Evolutionary conservation across 208 protist species (phyloP), one percentile per base, ranked within the genome.

Genomic region (Crithidia mellificae): DNA sequence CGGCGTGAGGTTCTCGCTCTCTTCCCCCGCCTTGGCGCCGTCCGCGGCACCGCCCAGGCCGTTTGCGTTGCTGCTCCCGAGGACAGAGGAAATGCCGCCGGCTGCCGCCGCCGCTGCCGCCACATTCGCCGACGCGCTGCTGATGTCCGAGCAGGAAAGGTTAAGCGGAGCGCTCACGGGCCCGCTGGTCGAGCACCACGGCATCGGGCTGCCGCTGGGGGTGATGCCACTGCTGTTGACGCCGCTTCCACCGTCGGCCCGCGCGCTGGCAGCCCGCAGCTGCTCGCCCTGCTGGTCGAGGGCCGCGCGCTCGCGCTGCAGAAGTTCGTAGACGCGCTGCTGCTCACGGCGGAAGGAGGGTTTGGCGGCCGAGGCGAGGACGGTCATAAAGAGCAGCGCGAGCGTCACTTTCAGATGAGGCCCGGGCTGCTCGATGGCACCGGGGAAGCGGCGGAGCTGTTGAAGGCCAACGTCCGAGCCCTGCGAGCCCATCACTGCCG

Each of bases 401-500:
- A 72, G 12, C 27, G 46, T 49, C 22, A 70, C 44, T 30, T 69
- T 63, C 19, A 79, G 58, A 34, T 68, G 53, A 2, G 46, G 47
- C 8, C 44, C 39, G 12, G 61, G 46, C 32, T 55, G 25, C 43
- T 72, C 50, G 9, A 46, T 22, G 6, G 30, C 52, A 17, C 44
- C 62, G 34, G 55, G 67, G 20, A 71, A 51, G 22, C 36, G 38
- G 11, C 62, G 56, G 27, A 69, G 55, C 7, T 41, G 36, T 36
- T 67, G 66, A 25, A 69, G 4, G 52, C 65, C 66, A 8, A 70
- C 47, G 22, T 70, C 54, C 12, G 62, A 74, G 53, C 74, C 63
- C 36, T 67, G 65, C 12, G 72, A 66, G 44, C 64, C 57, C 72
- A 72, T 72, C 39, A 67, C 62, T 8, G 71, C 71, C 9, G 49